Percentiles rank a stretch among this genome's conserved stretches.
These are phyloP conservation scores for Musa acuminata DNA, from an alignment of 176 grass and related monocot genomes.

Conservation along the genomic window DNA sequence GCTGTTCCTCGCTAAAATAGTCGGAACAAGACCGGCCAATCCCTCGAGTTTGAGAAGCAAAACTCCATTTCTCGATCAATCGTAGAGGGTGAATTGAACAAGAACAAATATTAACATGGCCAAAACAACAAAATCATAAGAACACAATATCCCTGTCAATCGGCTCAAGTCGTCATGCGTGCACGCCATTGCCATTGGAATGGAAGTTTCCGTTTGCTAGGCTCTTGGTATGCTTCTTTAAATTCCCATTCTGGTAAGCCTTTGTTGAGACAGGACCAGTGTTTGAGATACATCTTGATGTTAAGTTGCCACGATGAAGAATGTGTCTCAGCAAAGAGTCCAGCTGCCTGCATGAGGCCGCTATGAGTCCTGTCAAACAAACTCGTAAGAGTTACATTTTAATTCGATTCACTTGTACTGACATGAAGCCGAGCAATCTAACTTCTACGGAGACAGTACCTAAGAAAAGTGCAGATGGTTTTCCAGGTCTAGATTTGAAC, in stretches of 20 bases:
- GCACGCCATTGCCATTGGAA: not conserved
- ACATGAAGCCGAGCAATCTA: too few relatives aligned
- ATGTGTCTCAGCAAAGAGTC: constrained; percentile 14
- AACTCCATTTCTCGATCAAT: not conserved
- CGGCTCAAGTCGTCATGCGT: not conserved
- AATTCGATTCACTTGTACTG: too few relatives aligned
- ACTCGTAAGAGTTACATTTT: too few relatives aligned
- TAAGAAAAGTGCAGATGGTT: constrained; percentile 42
- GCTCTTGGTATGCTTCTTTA: not conserved
- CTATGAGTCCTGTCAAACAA: constrained; percentile 25
- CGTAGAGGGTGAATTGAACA: not conserved
- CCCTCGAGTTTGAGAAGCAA: not conserved
- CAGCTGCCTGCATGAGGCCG: constrained; percentile 36
- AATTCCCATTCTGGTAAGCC: not conserved
- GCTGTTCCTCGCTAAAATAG: not conserved
- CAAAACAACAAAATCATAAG: not conserved
- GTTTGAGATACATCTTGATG: not conserved
- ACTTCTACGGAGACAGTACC: constrained; percentile 8
- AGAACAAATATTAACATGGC: not conserved
- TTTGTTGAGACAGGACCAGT: not conserved
- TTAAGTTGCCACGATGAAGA: not conserved
- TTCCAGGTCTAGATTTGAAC: constrained; percentile 45
- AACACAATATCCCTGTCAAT: not conserved
- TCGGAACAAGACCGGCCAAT: not conserved
- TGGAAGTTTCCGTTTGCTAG: not conserved